Evolutionary conservation across 768 basidiomycete species (phyloP).

Genomic region (Brasilioporus rufonigricans): DNA sequence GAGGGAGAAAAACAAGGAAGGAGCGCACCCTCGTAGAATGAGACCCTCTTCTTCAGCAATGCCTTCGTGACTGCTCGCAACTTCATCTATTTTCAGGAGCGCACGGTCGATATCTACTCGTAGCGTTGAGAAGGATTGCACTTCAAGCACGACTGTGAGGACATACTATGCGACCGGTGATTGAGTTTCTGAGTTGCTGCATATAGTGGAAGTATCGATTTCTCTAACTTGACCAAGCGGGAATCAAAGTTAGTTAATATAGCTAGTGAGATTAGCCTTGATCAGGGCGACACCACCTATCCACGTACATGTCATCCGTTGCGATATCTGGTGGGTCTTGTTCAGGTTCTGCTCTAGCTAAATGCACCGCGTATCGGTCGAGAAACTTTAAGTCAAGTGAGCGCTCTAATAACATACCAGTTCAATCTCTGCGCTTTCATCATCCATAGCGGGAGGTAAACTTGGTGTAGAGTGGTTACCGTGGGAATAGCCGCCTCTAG

Average conservation of each 20-base stretch:
- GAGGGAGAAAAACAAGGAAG: background rate
- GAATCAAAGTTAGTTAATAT: constrained; percentile 84
- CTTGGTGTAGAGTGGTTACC: too few relatives aligned
- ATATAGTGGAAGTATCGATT: constrained; percentile 82
- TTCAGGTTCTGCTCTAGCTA: constrained; percentile 86
- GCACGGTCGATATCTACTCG: constrained; percentile 76
- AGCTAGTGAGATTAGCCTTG: constrained; percentile 46
- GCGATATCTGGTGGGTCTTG: constrained; percentile 82
- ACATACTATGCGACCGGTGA: constrained; percentile 67
- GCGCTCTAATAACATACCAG: constrained; percentile 4
- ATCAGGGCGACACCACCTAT: background rate
- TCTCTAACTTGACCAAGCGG: constrained; percentile 78
- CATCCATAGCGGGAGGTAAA: constrained; percentile 15
- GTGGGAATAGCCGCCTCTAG: background rate
- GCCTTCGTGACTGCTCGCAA: constrained; percentile 72
- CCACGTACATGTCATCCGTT: constrained; percentile 77
- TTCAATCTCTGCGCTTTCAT: constrained; percentile 29
- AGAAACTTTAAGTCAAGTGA: background rate
- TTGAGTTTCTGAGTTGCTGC: constrained; percentile 75
- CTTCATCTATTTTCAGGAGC: constrained; percentile 72
- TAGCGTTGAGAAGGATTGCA: background rate
- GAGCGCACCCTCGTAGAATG: constrained; percentile 67
- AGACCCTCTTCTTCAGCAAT: constrained; percentile 75
- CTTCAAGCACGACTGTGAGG: background rate
- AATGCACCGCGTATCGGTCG: background rate